Percentiles rank a stretch among this genome's conserved stretches.
phyloP scores from a whole-genome alignment of 352 stramenopile genomes.

The Pythium myriotylum region DNA sequence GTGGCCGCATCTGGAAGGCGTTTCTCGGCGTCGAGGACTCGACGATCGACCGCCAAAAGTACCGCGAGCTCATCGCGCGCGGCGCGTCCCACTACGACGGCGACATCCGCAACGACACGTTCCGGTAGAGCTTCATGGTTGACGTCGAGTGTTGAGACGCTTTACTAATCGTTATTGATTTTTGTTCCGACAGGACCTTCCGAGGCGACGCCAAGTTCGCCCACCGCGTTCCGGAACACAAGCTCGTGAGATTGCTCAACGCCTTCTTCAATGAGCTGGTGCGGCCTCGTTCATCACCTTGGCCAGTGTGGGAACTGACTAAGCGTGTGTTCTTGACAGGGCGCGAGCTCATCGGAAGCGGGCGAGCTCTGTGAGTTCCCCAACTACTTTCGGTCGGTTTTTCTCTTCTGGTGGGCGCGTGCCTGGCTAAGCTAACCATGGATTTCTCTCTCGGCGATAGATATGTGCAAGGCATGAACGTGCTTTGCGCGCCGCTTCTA shows the following conservation, averaged over 20 bases:
- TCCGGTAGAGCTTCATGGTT: slow-evolving; percentile 33
- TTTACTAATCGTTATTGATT: too few relatives aligned
- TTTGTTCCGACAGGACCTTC: slow-evolving; percentile 57
- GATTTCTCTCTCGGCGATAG: slow-evolving; percentile 1
- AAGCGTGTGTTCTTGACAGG: background rate
- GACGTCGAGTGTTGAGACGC: too few relatives aligned
- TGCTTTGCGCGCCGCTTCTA: slow-evolving; percentile 88
- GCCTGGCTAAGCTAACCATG: background rate
- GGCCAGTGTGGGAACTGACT: too few relatives aligned
- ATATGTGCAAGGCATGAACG: slow-evolving; percentile 95
- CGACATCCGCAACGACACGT: slow-evolving; percentile 93
- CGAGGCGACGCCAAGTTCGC: slow-evolving; percentile 87
- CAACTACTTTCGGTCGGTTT: slow-evolving; percentile 26
- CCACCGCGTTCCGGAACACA: slow-evolving; percentile 87
- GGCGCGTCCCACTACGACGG: slow-evolving; percentile 82
- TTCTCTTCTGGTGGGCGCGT: background rate
- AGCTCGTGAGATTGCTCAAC: slow-evolving; percentile 90
- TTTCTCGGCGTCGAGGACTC: slow-evolving; percentile 77
- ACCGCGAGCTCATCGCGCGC: slow-evolving; percentile 65
- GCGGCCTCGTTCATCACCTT: background rate
- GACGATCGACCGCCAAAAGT: slow-evolving; percentile 60
- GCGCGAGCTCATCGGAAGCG: slow-evolving; percentile 16
- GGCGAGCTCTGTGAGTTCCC: slow-evolving; percentile 21
- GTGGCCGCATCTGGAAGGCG: slow-evolving; percentile 88
- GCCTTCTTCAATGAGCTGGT: slow-evolving; percentile 90